Evolutionary conservation across 2,329 filamentous ascomycete genomes (phyloP), one percentile per base, ranked within the genome.

Genomic region (Fusarium concolor): DNA sequence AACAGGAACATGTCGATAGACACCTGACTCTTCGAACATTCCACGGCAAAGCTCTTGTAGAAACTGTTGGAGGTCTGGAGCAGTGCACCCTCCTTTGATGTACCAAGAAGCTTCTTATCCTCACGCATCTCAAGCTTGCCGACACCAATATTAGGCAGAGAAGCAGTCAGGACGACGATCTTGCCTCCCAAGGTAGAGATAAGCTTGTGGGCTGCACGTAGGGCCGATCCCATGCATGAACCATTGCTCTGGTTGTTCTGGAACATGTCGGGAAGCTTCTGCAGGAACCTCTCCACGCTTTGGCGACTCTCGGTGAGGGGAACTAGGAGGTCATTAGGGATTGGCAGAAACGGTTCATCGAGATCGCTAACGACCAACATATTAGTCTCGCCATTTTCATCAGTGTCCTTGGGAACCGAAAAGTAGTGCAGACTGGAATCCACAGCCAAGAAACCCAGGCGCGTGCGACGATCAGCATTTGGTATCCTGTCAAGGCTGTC

Each of bases 1-100:
- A 97, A 97, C 50, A 97, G 84, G 84, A 97, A 97, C 94, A 97
- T 97, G 78, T 97, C 94, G 71, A 99, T 94, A 0, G 94, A 98
- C 28, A 99, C 96, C 80, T 99, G 96, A 71, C 96, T 97, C 84
- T 99, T 99, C 37, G 94, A 97, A 80, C 96, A 99, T 78, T 99
- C 96, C 5, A 99, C 96, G 1, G 96, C 96, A 75, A 99, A 99
- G 75, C 93, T 97, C 85, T 99, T 99, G 86, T 98, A 99, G 81
- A 98, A 99, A 76, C 92, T 94, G 82, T 94, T 97, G 39, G 89
- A 92, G 0, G 96, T 97, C 78, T 98, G 95, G 52, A 99, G 83
- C 31, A 99, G 86, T 65, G 87, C 85, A 69, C 88, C 93, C 78
- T 99, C 96, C 79, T 97, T 97, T 70, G 91, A 94, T 2, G 96